Conservation (phyloP, 768 basidiomycete species). For the Tylopilus rubrobrunneus region DNA sequence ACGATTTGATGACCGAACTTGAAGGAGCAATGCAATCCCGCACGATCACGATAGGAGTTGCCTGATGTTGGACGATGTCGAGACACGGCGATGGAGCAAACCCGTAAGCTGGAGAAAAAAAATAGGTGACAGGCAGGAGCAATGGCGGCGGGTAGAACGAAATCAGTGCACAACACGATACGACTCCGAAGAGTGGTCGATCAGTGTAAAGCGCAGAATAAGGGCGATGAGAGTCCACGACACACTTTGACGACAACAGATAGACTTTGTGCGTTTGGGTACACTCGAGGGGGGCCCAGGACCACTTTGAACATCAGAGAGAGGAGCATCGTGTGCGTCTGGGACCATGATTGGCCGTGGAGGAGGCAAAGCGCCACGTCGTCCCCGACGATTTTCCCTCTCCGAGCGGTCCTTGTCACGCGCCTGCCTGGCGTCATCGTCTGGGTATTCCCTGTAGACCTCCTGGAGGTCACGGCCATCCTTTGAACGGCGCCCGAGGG, state of each 20-base stretch:
- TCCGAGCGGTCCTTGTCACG: conserved; percentile 36
- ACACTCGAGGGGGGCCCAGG: conserved; percentile 41
- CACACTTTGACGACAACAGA: conserved; percentile 24
- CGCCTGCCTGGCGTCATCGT: conserved; percentile 33
- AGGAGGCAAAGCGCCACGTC: conserved; percentile 63
- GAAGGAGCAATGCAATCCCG: too few relatives aligned
- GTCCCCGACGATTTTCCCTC: conserved; percentile 32
- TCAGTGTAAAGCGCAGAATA: too few relatives aligned
- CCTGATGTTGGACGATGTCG: too few relatives aligned
- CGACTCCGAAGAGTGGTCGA: too few relatives aligned
- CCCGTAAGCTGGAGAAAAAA: too few relatives aligned
- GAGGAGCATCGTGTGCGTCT: conserved; percentile 47
- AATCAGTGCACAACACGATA: too few relatives aligned
- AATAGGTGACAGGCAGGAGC: too few relatives aligned
- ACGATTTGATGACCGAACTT: too few relatives aligned
- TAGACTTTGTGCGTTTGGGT: conserved; percentile 72
- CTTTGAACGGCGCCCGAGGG: conserved; percentile 37
- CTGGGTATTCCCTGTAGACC: conserved; percentile 41
- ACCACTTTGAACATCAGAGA: conserved; percentile 33
- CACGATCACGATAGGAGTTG: too few relatives aligned
- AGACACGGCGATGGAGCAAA: too few relatives aligned
- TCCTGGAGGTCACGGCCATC: conserved; percentile 51
- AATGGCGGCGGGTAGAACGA: too few relatives aligned
- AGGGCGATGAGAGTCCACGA: too few relatives aligned
- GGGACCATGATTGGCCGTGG: conserved; percentile 81